Evolutionary conservation across 805 yeast species (phyloP).

Genomic region (Barnettozyma californica): DNA sequence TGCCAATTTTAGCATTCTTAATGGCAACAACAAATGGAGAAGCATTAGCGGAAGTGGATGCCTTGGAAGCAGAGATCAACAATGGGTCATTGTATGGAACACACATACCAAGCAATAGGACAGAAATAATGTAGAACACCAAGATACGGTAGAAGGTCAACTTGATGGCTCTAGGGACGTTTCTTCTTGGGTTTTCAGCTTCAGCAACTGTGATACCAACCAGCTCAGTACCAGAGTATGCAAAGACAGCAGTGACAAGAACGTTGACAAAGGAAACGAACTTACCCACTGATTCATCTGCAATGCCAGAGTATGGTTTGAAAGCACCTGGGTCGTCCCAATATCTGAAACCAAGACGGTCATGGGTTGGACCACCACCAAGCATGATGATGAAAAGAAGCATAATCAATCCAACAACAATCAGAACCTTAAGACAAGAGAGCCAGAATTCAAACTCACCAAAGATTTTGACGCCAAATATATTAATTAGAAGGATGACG

Average conservation of each 20-base stretch:
- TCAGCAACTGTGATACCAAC: slow-evolving; percentile 75
- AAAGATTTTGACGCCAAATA: slow-evolving; percentile 48
- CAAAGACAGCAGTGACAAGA: slow-evolving; percentile 61
- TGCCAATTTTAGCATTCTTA: slow-evolving; percentile 55
- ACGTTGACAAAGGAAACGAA: slow-evolving; percentile 60
- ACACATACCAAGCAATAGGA: slow-evolving; percentile 61
- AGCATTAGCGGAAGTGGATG: slow-evolving; percentile 56
- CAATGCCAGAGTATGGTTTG: slow-evolving; percentile 38
- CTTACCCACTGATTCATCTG: slow-evolving; percentile 44
- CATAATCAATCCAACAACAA: slow-evolving; percentile 58
- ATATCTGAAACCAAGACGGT: slow-evolving; percentile 66
- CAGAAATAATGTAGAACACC: slow-evolving; percentile 56
- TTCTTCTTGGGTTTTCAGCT: slow-evolving; percentile 60
- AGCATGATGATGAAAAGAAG: slow-evolving; percentile 58
- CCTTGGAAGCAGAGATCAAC: slow-evolving; percentile 43
- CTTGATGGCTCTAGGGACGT: slow-evolving; percentile 67
- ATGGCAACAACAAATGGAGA: slow-evolving; percentile 86
- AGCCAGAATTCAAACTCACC: slow-evolving; percentile 55
- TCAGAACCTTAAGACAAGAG: slow-evolving; percentile 44
- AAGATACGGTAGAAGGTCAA: slow-evolving; percentile 66
- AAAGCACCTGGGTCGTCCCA: slow-evolving; percentile 71
- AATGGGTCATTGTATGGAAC: slow-evolving; percentile 54
- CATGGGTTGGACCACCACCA: slow-evolving; percentile 77
- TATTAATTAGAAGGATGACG: slow-evolving; percentile 41
- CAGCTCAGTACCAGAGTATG: slow-evolving; percentile 64